A percentile compares a stretch with the other conserved stretches of the same genome.
Evolutionary conservation across 2,329 filamentous ascomycete species (phyloP).

Genomic region (Annulohypoxylon truncatum): DNA sequence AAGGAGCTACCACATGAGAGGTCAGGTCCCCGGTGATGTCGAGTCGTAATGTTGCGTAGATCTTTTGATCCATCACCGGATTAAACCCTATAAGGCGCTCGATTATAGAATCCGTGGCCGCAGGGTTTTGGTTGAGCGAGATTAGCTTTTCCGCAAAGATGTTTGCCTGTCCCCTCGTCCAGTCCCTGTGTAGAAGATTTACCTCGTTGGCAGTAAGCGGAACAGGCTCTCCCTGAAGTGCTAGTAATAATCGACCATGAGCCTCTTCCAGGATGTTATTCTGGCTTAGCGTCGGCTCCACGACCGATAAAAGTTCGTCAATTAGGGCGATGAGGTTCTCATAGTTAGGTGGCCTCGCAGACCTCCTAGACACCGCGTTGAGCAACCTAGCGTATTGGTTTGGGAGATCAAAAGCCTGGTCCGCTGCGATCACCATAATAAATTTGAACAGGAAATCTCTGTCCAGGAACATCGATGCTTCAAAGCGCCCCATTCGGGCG

Average conservation of each 20-base stretch:
- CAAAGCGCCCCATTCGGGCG: constrained; percentile 68
- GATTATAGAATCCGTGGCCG: constrained; percentile 67
- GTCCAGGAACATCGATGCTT: constrained; percentile 69
- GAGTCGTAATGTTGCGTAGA: constrained; percentile 65
- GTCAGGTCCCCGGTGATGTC: constrained; percentile 65
- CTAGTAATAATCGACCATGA: constrained; percentile 54
- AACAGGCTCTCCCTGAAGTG: constrained; percentile 52
- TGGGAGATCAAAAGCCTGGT: constrained; percentile 63
- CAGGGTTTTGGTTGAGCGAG: constrained; percentile 67
- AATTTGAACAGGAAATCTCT: constrained; percentile 69
- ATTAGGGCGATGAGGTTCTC: constrained; percentile 64
- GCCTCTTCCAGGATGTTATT: constrained; percentile 55
- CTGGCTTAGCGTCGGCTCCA: constrained; percentile 54
- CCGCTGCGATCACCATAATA: constrained; percentile 71
- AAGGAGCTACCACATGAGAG: constrained; percentile 63
- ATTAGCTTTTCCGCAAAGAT: constrained; percentile 76
- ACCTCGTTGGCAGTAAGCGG: constrained; percentile 61
- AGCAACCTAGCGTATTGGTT: constrained; percentile 67
- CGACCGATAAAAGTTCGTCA: constrained; percentile 57
- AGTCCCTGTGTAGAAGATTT: constrained; percentile 58
- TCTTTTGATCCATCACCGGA: constrained; percentile 60
- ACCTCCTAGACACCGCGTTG: constrained; percentile 62
- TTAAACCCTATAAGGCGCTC: constrained; percentile 65
- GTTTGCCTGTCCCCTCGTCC: constrained; percentile 54
- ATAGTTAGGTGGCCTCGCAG: constrained; percentile 65